phyloP scores from a whole-genome alignment of 495 filamentous ascomycete genomes.

The Gamarada debralockiae region DNA sequence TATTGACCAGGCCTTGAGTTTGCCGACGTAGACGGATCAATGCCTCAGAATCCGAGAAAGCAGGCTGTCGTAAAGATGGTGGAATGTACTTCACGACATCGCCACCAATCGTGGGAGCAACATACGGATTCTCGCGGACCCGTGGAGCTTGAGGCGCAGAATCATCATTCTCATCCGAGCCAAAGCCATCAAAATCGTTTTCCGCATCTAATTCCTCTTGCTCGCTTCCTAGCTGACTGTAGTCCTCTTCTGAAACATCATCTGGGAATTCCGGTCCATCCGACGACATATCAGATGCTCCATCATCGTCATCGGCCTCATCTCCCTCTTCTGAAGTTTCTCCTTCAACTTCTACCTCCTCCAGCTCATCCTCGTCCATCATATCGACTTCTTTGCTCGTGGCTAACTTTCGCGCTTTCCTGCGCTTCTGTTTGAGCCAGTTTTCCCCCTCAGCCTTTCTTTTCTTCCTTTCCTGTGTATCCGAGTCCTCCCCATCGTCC shows the following conservation, averaged over 20 bases:
- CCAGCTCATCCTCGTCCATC: slow-evolving; percentile 15
- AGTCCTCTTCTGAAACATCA: slow-evolving; percentile 24
- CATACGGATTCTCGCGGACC: slow-evolving; percentile 48
- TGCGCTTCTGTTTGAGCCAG: slow-evolving; percentile 44
- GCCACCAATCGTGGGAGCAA: slow-evolving; percentile 38
- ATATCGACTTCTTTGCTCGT: slow-evolving; percentile 5
- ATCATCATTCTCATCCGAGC: slow-evolving; percentile 18
- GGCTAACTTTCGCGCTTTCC: slow-evolving; percentile 31
- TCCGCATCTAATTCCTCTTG: slow-evolving; percentile 30
- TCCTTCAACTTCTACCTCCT: slow-evolving; percentile 24
- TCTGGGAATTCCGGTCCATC: slow-evolving; percentile 17
- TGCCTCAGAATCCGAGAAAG: slow-evolving; percentile 60
- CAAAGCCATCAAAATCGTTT: slow-evolving; percentile 27
- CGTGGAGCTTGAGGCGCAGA: slow-evolving; percentile 17
- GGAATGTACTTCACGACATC: slow-evolving; percentile 70
- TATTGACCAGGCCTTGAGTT: slow-evolving; percentile 85
- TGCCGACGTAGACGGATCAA: slow-evolving; percentile 69
- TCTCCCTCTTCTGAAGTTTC: slow-evolving; percentile 19
- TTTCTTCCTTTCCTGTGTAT: slow-evolving; percentile 54
- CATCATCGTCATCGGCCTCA: slow-evolving; percentile 20
- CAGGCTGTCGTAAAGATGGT: slow-evolving; percentile 68
- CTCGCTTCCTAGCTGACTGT: slow-evolving; percentile 26
- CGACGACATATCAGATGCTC: slow-evolving; percentile 19
- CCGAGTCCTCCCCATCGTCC: slow-evolving; percentile 48
- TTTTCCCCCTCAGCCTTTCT: slow-evolving; percentile 59